These are phyloP conservation scores for Pyrrhoderma lamaoense DNA, from an alignment of 1,284 basidiomycete species.

Conservation along the genomic window DNA sequence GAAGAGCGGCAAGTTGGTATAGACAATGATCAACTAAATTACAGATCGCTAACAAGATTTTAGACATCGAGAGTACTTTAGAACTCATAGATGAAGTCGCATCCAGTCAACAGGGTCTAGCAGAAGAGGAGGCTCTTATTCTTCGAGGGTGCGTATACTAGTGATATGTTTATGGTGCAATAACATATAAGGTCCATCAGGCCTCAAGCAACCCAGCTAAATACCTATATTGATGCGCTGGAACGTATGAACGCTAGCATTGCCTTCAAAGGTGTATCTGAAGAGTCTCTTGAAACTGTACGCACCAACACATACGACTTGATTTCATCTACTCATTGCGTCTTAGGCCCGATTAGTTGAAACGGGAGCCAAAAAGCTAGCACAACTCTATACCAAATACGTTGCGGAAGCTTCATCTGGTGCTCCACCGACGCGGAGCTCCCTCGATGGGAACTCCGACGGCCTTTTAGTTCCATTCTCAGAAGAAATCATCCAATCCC, in stretches of 20 bases:
- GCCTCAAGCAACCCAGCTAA: slow-evolving; percentile 60
- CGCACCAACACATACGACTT: slow-evolving; percentile 2
- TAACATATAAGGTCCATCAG: slow-evolving; percentile 28
- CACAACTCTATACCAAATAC: slow-evolving; percentile 70
- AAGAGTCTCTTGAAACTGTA: slow-evolving; percentile 53
- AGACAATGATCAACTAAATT: background rate
- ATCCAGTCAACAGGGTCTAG: slow-evolving; percentile 67
- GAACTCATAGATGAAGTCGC: slow-evolving; percentile 71
- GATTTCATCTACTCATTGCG: background rate
- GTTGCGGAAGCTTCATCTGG: slow-evolving; percentile 76
- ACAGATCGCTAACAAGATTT: slow-evolving; percentile 1
- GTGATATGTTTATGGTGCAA: slow-evolving; percentile 3
- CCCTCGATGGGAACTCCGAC: slow-evolving; percentile 29
- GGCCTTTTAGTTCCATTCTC: slow-evolving; percentile 44
- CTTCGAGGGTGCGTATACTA: slow-evolving; percentile 52
- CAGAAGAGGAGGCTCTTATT: slow-evolving; percentile 69
- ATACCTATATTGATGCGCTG: slow-evolving; percentile 59
- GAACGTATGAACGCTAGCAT: slow-evolving; percentile 71
- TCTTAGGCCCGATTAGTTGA: slow-evolving; percentile 71
- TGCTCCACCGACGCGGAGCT: slow-evolving; percentile 47
- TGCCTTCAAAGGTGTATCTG: slow-evolving; percentile 61
- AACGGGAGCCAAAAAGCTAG: slow-evolving; percentile 72
- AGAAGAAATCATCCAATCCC: slow-evolving; percentile 40
- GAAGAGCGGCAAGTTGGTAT: slow-evolving; percentile 34
- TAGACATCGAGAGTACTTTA: slow-evolving; percentile 73